Conservation (phyloP, 306 rosid genomes). For the Amphicarpaea edgeworthii region DNA sequence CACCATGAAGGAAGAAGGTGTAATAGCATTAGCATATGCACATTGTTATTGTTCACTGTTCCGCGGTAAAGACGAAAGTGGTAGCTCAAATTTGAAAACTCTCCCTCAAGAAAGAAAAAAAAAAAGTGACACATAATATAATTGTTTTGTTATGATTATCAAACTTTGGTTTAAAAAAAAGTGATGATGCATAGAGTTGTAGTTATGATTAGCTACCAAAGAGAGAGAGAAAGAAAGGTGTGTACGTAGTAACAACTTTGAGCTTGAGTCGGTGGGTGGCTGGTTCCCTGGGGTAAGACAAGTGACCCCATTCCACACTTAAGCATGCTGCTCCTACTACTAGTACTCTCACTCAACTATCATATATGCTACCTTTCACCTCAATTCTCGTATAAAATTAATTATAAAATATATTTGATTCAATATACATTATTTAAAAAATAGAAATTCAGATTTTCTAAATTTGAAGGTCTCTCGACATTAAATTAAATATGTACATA, state of each 20-base stretch:
- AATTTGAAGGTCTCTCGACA: no score
- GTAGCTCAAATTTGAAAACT: conserved; percentile 30
- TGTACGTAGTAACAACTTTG: background rate
- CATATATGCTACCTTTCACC: background rate
- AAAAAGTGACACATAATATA: background rate
- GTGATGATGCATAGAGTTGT: background rate
- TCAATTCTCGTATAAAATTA: no score
- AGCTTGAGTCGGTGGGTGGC: conserved; percentile 48
- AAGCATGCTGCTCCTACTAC: no score
- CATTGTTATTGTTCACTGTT: conserved; percentile 6
- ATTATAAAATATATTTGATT: no score
- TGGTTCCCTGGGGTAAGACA: conserved; percentile 66
- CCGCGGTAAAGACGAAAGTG: background rate
- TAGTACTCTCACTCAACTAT: background rate
- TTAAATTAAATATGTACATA: no score
- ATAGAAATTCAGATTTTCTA: no score
- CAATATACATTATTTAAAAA: no score
- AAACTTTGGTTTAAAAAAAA: background rate
- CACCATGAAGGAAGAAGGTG: background rate
- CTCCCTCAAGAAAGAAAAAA: background rate
- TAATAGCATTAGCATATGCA: background rate
- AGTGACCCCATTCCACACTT: conserved; percentile 33
- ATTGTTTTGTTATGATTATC: background rate
- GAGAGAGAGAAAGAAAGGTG: background rate
- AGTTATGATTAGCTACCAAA: conserved; percentile 2